Evolutionary conservation across 1,284 basidiomycete species (phyloP), one percentile per base, ranked within the genome.

Genomic region (Rhodotorula sp.): DNA sequence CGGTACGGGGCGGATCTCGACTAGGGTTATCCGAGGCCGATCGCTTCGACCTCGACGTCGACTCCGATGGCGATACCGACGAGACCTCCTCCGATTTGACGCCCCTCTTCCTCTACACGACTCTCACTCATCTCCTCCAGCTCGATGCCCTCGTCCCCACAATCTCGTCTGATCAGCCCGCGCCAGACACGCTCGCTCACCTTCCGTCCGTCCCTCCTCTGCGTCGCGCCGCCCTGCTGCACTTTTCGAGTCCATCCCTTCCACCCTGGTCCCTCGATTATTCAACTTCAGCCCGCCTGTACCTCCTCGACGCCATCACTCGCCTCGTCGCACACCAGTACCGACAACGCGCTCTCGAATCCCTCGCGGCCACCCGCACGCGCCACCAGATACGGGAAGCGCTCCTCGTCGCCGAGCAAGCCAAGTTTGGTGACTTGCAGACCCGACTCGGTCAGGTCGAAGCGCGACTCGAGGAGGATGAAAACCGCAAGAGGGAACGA

Each of bases 291-390:
- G 37, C 55, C 57, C 10, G 42, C 4, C 53, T 68, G 10, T 68
- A 68, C 62, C 51, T 68, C 29, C 44, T 60, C 57, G 67, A 68
- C 44, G 62, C 67, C 2, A 14, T 68, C 53, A 48, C 62, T 4
- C 57, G 67, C 44, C 20, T 68, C 44, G 67, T 46, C 22, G 22
- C 33, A 7, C 26, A 44, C n/a, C 33, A 26, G n/a, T 20, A 44
- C 37, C 10, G 17, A 24, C n/a, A 42, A 14, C 26, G 18, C 12
- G 22, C 7, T 18, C 30, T 44, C 15, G n/a, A 14, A 12, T 33
- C 42, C n/a, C 42, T n/a, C 57, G 57, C 30, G 15, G 55, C 30
- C 15, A 10, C 5, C 22, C 44, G 44, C 44, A 26, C 14, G 24
- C 30, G 8, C n/a, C 22, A 45, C 20, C 45, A 18, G 20, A 6